phyloP scores from a whole-genome alignment of 208 protist species.

The Trypanosoma platydactyli region DNA sequence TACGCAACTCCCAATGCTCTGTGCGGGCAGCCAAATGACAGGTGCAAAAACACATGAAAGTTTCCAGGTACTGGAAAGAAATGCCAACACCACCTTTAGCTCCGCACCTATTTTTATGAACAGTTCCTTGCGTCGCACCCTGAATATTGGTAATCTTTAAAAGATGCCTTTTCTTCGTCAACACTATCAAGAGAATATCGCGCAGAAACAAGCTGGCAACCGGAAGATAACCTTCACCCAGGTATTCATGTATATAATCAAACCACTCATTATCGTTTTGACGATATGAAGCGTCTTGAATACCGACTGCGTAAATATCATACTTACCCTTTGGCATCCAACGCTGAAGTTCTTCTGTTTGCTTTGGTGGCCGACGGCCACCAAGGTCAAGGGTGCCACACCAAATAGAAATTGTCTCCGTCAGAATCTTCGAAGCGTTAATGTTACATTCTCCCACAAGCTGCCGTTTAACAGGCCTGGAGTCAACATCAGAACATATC shows the following conservation, averaged over 20 bases:
- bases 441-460: slow-evolving; percentile 38
- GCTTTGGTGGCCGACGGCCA: slow-evolving; percentile 28
- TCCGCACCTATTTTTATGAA: slow-evolving; percentile 29
- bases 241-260: slow-evolving; percentile 33
- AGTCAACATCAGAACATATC: slow-evolving; percentile 17
- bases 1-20: slow-evolving; percentile 29
- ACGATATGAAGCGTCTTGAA: slow-evolving; percentile 41
- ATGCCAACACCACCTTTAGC: slow-evolving; percentile 49
- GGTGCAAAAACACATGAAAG: slow-evolving; percentile 38
- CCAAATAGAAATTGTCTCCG: slow-evolving; percentile 41
- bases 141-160: slow-evolving; percentile 53
- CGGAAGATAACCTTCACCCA: slow-evolving; percentile 42
- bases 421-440: slow-evolving; percentile 30
- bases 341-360: slow-evolving; percentile 15
- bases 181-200: slow-evolving; percentile 37
- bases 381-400: slow-evolving; percentile 47
- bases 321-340: slow-evolving; percentile 36
- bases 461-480: slow-evolving; percentile 33
- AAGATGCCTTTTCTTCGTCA: slow-evolving; percentile 31
- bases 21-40: slow-evolving; percentile 41
- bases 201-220: slow-evolving; percentile 39
- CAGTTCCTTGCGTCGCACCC: slow-evolving; percentile 34
- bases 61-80: slow-evolving; percentile 40
- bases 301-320: slow-evolving; percentile 46
- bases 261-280: slow-evolving; percentile 38